These are phyloP conservation scores for Lagerstroemia speciosa DNA, from an alignment of 345 rosid species.

Conservation along the genomic window DNA sequence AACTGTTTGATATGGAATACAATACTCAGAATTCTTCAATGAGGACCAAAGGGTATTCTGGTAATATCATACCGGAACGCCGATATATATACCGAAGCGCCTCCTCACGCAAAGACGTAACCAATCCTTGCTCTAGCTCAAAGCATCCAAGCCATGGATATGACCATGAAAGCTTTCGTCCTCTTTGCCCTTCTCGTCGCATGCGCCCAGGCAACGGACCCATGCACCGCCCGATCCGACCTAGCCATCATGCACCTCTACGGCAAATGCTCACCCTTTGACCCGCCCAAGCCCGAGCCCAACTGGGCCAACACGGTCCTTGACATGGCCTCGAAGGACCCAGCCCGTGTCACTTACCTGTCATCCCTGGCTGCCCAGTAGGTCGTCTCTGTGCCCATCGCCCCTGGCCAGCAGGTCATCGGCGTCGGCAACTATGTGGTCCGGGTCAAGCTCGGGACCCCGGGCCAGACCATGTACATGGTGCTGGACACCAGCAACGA, in stretches of 20 bases:
- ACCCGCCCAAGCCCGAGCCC: slow-evolving; percentile 36
- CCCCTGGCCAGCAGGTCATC: slow-evolving; percentile 47
- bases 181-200: slow-evolving; percentile 33
- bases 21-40: too few species aligned
- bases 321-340: slow-evolving; percentile 62
- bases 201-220: slow-evolving; percentile 27
- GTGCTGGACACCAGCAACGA: slow-evolving; percentile 77
- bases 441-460: slow-evolving; percentile 63
- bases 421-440: slow-evolving; percentile 58
- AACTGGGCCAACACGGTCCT: slow-evolving; percentile 42
- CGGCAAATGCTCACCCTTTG: slow-evolving; percentile 74
- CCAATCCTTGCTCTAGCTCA: too few species aligned
- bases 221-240: slow-evolving; percentile 34
- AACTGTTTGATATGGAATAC: too few species aligned
- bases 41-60: neutral
- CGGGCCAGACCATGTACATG: slow-evolving; percentile 73
- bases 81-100: too few species aligned
- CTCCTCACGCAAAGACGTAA: too few species aligned
- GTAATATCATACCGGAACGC: too few species aligned
- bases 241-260: slow-evolving; percentile 64
- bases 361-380: slow-evolving; percentile 40
- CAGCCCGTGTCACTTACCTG: slow-evolving; percentile 48
- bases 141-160: slow-evolving; percentile 53
- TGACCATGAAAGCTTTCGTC: slow-evolving; percentile 22
- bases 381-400: slow-evolving; percentile 50